Base-by-base conservation (phyloP, 139 green algal species). In the Chlamydomonas asymmetrica region DNA sequence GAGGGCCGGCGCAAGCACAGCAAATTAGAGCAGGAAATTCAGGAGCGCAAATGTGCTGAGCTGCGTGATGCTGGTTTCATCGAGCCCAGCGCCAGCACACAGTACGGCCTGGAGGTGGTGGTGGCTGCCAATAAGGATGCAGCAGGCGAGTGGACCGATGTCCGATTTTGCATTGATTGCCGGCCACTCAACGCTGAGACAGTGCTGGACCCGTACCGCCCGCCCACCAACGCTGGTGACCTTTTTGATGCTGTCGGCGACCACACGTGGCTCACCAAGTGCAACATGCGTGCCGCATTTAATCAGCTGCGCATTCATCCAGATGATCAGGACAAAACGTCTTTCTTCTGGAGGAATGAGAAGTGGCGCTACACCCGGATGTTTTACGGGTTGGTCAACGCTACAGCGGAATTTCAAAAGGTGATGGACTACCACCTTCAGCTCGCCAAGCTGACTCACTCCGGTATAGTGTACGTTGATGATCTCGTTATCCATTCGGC, bases 361-460 rank as follows among this genome's bases (percentile, higher is more conserved):
- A 25, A 73, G 6, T 73, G 29, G 4, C n/a, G 25, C 22, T 82
- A 61, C 27, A 61, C 25, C n/a, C 18, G 54, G 25, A 34, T 79
- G 61, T 52, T 71, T 3, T 79, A 70, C 67, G 78, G 78, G 9
- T 25, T 64, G 0, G 70, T 54, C 25, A 83, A 83, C 38, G 54
- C 31, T 16, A 34, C 54, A 8, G 77, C 76, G 29, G 7, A 60
- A 4, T 78, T 82, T 62, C 70, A 78, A 61, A 23, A 31, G 1
- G 18, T 52, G 0, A 27, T 78, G 25, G 71, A 82, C n/a, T 64
- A 39, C 31, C 52, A 69, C 27, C 41, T 81, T 8, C 2, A 37
- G 3, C 18, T 45, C 25, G 76, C 60, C 32, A 45, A 71, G 2
- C n/a, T 79, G 1, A 37, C 43, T 4, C 34, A 79, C 60, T 75